These are phyloP conservation scores for Uncinocarpus reesii DNA, from an alignment of 2,329 filamentous ascomycete genomes.

Conservation along the genomic window DNA sequence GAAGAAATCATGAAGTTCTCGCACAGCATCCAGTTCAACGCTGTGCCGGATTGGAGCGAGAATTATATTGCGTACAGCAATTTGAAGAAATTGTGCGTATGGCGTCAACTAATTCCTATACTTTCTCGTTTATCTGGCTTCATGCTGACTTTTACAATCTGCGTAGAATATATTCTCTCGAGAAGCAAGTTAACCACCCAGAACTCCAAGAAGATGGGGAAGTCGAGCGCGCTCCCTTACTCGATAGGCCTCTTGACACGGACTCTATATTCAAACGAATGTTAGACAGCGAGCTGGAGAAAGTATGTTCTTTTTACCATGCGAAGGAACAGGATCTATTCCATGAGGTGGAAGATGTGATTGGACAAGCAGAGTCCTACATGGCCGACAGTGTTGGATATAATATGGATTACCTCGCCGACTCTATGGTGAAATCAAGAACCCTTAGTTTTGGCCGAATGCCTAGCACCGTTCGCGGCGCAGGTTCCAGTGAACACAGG, in stretches of 20 bases:
- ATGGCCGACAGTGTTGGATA: constrained; percentile 47
- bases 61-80: constrained; percentile 98
- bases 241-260: constrained; percentile 58
- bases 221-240: constrained; percentile 73
- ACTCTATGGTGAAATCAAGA: constrained; percentile 34
- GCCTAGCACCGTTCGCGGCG: constrained; percentile 45
- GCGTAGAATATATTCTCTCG: constrained; percentile 79
- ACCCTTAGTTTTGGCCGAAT: constrained; percentile 33
- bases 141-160: neutral
- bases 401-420: constrained; percentile 36
- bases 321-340: constrained; percentile 82
- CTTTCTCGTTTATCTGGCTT: constrained; percentile 10
- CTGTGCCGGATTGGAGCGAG: constrained; percentile 97
- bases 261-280: constrained; percentile 72
- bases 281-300: constrained; percentile 82
- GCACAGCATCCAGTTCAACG: constrained; percentile 98
- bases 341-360: constrained; percentile 66
- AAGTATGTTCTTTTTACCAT: constrained; percentile 83
- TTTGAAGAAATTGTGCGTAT: constrained; percentile 83
- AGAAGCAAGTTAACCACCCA: constrained; percentile 64
- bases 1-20: constrained; percentile 98
- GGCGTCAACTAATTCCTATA: neutral
- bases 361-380: constrained; percentile 61
- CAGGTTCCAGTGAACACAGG: constrained; percentile 33
- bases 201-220: constrained; percentile 49